Conservation (phyloP, 768 basidiomycete genomes). For the Boletus rufocinnamomeus region DNA sequence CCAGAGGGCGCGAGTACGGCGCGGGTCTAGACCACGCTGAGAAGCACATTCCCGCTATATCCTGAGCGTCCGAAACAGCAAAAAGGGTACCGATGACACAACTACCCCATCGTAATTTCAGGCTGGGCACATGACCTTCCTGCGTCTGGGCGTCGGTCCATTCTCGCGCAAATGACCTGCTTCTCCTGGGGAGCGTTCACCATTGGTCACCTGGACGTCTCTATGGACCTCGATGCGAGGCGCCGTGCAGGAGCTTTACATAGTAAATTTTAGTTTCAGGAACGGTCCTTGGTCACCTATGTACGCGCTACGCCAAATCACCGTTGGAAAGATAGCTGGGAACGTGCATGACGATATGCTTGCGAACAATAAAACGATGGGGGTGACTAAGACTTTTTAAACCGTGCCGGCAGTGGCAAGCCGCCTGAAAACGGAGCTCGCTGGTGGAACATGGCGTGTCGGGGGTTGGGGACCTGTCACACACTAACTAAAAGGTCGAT, state of each 20-base stretch:
- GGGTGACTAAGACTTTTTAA: background rate
- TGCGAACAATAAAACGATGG: background rate
- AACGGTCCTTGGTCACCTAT: background rate
- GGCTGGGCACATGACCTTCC: background rate
- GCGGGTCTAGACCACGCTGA: background rate
- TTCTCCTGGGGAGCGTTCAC: background rate
- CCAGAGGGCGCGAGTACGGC: background rate
- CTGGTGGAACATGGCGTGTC: background rate
- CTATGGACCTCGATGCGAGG: background rate
- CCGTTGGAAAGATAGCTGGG: background rate
- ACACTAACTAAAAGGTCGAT: background rate
- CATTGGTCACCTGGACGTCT: background rate
- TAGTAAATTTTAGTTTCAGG: background rate
- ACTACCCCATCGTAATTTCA: background rate
- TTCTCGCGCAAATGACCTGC: background rate
- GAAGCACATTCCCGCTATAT: background rate
- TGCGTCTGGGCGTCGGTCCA: background rate
- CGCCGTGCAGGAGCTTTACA: background rate
- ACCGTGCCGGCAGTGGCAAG: background rate
- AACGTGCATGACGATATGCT: background rate
- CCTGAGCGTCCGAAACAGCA: background rate
- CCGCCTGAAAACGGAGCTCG: background rate
- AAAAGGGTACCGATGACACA: slow-evolving; percentile 1
- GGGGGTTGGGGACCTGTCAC: background rate
- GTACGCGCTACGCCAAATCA: background rate